A percentile compares a stretch with the other conserved stretches of the same genome.
Conservation (phyloP, 176 grass and related monocot species). For the Eragrostis curvula region DNA sequence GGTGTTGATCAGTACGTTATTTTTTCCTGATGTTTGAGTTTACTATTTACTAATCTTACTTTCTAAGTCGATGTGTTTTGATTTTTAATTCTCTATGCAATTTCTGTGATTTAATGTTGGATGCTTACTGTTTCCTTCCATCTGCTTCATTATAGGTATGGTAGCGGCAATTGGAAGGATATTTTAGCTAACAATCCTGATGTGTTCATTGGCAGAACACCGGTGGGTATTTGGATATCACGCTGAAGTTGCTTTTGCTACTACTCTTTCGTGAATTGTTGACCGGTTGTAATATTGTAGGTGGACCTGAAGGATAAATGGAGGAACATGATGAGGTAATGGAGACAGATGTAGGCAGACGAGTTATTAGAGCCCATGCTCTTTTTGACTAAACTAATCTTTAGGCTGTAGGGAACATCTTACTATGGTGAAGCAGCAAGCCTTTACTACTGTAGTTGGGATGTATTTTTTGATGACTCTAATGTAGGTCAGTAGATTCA, state of each 20-base stretch:
- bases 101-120: not conserved
- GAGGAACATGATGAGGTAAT: conserved; percentile 75
- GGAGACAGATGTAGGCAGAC: conserved; percentile 7
- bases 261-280: not conserved
- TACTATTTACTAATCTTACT: not conserved
- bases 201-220: conserved; percentile 65
- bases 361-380: not conserved
- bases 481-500: not conserved
- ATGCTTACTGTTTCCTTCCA: not conserved
- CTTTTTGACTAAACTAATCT: not conserved
- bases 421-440: not conserved
- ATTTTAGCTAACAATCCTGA: conserved; percentile 58
- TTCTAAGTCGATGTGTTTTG: not conserved
- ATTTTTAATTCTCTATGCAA: conserved; percentile 5
- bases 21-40: conserved; percentile 14
- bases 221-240: conserved; percentile 42
- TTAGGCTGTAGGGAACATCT: not conserved
- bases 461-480: not conserved
- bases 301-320: conserved; percentile 91
- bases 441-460: not conserved
- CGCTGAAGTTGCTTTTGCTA: not conserved
- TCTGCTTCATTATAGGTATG: conserved; percentile 52
- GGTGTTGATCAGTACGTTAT: conserved; percentile 68
- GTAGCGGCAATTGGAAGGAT: conserved; percentile 69
- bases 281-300: conserved; percentile 32